Base-by-base conservation (phyloP, 257 asterid species). In the Fraxinus americana region DNA sequence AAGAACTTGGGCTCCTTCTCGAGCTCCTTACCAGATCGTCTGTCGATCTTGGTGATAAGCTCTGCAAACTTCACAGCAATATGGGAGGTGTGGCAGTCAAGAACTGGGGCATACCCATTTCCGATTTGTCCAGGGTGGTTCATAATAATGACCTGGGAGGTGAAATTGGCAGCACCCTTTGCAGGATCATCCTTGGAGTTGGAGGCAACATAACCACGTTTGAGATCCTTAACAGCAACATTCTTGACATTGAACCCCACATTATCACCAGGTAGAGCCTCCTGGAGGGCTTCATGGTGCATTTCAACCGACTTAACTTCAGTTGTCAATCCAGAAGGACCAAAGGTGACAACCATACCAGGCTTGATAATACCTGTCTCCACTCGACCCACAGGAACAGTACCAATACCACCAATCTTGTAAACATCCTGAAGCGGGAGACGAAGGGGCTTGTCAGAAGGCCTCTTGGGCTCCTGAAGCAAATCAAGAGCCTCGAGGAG, bases 101-200 rank as follows among this genome's bases (percentile, higher is more conserved):
- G 76, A 45, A 77, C 81, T 36, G 81, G 81, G 5, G 81, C 81
- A 25, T 77, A 77, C 14, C 81, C 81, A 13, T 77, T 70, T 70
- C 80, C 80, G 8, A 77, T 77, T n/a, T 77, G 80, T 9, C 80
- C 80, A 21, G 80, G 80, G 70, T 77, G 80, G 75, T 77, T 77
- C 80, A 77, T 77, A 70, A 77, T 77, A 52, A 77, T 77, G 75
- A 77, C 80, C 80, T 77, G 80, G 75, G 80, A 66, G 19, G 75
- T 69, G 75, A 77, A 77, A 74, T 36, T 77, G 41, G 80, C 80
- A 52, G 80, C 80, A 39, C 71, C 80, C 80, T 77, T 77, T 27
- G 80, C 92, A 0, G 96, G 96, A 75, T 91, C 94, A 71, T 91
- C 96, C 90, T 91, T 89, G 32, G 97, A 92, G 86, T 92, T 92